Base-by-base conservation (phyloP, 2,329 filamentous ascomycete genomes). In the Scedosporium aurantiacum region DNA sequence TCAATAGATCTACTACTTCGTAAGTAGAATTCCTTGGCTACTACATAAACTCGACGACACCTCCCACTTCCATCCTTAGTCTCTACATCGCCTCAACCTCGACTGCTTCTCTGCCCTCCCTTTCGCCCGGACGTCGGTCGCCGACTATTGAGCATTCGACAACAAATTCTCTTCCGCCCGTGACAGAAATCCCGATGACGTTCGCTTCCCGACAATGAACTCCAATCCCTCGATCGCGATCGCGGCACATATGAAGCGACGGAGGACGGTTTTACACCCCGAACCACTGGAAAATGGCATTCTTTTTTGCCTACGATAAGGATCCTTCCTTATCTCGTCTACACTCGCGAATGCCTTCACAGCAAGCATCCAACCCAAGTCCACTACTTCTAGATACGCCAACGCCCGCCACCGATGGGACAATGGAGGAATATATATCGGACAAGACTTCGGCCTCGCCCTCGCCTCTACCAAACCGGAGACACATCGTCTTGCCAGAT, bases 401-500 rank as follows among this genome's bases (percentile, higher is more conserved):
- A 23, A 5, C 45, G 21, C 37, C 52, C 4, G 45, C 60, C 2
- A n/a, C 60, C 21, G 40, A 57, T 45, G 37, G 16, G 6, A 45
- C 37, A 18, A 41, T 54, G 58, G 45, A 54, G n/a, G 28, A 54
- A 18, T 43, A 58, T 25, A 50, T 12, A 43, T 8, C 25, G 37
- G 40, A 28, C n/a, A 57, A 55, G 8, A 16, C 8, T 16, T 47
- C 55, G 21, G 55, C 23, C 3, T 52, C 60, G 6, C 56, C 41
- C 2, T 16, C 56, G 4, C 41, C 45, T 18, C 23, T 14, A 32
- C 56, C 60, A 7, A 14, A 32, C 69, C 67, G 76, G 54, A 78
- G 79, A 63, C 74, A 76, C 64, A 73, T 84, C 32, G 80, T 82
- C n/a, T 78, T 84, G 64, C 80, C 82, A 2, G 82, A 85, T 66